phyloP scores from a whole-genome alignment of 805 yeast species.

The Dipodascopsis tothii region DNA sequence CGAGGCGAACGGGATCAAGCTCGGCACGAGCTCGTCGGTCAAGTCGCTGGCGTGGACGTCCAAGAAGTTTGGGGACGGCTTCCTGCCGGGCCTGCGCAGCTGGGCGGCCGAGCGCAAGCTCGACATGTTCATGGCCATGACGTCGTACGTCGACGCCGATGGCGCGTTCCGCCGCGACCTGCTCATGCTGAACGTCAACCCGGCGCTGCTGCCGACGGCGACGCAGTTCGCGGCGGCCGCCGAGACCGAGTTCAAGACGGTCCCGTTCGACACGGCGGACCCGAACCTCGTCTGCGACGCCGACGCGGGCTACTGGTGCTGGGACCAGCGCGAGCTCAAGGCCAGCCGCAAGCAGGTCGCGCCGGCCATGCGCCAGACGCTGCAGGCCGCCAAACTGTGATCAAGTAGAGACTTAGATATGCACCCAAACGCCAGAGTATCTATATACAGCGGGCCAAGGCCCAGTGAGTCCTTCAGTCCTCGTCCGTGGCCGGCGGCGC shows the following conservation, averaged over 20 bases:
- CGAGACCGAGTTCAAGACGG: constrained; percentile 28
- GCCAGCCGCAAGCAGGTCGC: constrained; percentile 86
- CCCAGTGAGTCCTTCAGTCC: no score
- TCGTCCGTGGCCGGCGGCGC: constrained; percentile 85
- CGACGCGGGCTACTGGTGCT: constrained; percentile 21
- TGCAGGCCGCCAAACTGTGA: constrained; percentile 2
- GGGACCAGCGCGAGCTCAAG: constrained; percentile 45
- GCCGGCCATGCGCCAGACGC: constrained; percentile 41
- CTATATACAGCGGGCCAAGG: no score
- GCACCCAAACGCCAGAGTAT: constrained; percentile 30
- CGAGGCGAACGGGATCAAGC: constrained; percentile 29
- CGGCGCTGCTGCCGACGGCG: constrained; percentile 23
- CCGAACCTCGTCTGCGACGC: constrained; percentile 14
- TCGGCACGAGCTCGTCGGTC: constrained; percentile 76
- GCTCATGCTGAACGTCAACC: constrained; percentile 26
- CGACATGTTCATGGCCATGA: constrained; percentile 43
- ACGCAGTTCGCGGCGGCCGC: constrained; percentile 20
- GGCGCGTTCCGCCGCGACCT: constrained; percentile 41
- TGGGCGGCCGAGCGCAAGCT: constrained; percentile 33
- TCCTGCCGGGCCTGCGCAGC: constrained; percentile 28
- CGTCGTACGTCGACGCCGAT: constrained; percentile 34
- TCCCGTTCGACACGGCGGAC: constrained; percentile 10
- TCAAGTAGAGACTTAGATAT: constrained; percentile 19
- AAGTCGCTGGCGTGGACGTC: constrained; percentile 52
- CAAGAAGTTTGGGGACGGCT: constrained; percentile 25